These are phyloP conservation scores for Pseudogymnoascus sp. DNA, from an alignment of 2,329 filamentous ascomycete species.

Conservation along the genomic window DNA sequence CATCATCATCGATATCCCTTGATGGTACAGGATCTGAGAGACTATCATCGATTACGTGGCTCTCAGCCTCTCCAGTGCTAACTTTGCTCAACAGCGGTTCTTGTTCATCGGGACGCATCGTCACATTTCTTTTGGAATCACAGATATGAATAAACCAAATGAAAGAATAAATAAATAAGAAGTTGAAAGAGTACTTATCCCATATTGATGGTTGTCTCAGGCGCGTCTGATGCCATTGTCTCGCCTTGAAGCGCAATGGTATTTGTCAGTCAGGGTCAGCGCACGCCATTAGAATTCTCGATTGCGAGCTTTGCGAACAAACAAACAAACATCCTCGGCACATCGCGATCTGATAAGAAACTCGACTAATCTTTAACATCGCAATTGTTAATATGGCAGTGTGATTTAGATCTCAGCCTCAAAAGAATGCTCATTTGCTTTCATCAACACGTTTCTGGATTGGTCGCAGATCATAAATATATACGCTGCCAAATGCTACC, in stretches of 20 bases:
- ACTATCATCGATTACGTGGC: background rate
- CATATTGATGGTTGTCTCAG: background rate
- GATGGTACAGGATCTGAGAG: background rate
- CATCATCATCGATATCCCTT: background rate
- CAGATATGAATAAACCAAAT: background rate
- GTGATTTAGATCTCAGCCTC: too few relatives aligned
- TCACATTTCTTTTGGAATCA: background rate
- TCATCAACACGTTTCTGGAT: background rate
- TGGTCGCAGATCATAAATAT: background rate
- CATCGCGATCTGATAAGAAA: background rate
- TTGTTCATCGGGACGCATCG: background rate
- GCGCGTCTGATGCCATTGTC: slow-evolving; percentile 5
- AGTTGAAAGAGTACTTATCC: background rate
- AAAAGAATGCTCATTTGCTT: too few relatives aligned
- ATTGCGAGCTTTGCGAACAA: background rate
- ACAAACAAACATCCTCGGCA: background rate
- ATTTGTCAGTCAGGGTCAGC: background rate
- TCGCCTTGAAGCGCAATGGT: background rate
- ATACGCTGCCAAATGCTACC: background rate
- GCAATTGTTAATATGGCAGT: background rate
- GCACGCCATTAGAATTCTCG: background rate
- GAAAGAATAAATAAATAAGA: background rate
- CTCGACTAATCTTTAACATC: background rate
- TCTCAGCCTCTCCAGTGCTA: background rate
- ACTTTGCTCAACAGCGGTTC: slow-evolving; percentile 5